Base-by-base conservation (phyloP, 768 basidiomycete genomes). In the Cystobasidium onofrii region DNA sequence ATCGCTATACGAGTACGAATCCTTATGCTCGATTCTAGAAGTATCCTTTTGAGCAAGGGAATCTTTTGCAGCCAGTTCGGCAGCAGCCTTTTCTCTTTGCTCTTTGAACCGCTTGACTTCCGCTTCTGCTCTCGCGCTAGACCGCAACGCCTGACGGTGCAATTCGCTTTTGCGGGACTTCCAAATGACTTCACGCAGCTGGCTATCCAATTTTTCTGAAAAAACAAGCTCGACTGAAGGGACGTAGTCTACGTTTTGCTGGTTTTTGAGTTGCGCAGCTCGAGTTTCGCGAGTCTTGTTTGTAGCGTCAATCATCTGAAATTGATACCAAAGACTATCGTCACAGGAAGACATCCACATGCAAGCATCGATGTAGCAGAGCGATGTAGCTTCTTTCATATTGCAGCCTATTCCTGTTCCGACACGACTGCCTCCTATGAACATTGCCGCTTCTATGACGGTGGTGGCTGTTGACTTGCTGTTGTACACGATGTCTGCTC, bases 311-410 rank as follows among this genome's bases (percentile, higher is more conserved):
- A 87, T 87, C 23, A 76, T 75, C 70, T 83, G 81, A 79, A 88
- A 97, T 25, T 85, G 82, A 71, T 84, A 83, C 94, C 94, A 97
- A 29, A 97, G 84, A 0, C 84, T 84, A 0, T 85, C 84, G 80
- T 97, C 94, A 80, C 91, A 94, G 71, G 83, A 84, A 80, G 94
- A 89, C 73, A 97, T 86, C 80, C 96, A 95, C 65, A 87, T 86
- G 0, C 88, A 86, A 75, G 92, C 92, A 80, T 97, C 94, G 60
- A 96, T 85, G 80, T 89, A 95, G 80, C 89, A 91, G 75, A 85
- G 85, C 15, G 85, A 82, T 76, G 86, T 84, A 0, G 94, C 88
- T 3, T 78, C 79, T 81, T 92, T 93, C 83, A 95, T 96, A 78
- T 75, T 86, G 2, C 79, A 1, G 4, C 85, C 88, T 36, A 84